Base-by-base conservation (phyloP, 1,284 basidiomycete species). In the Gymnopus androsaceus region DNA sequence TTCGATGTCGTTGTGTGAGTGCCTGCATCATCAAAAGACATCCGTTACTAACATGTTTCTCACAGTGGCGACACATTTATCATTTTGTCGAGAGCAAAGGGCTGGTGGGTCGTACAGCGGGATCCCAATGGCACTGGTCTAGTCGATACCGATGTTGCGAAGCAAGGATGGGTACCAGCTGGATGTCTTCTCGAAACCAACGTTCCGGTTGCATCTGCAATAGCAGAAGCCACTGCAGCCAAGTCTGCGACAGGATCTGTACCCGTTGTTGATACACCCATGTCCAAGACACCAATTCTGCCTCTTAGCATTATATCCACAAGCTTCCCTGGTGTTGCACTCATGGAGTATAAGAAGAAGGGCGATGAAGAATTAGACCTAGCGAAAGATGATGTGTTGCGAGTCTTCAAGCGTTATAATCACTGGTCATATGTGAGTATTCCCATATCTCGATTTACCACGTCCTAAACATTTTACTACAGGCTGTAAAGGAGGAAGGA, bases 81-180 rank as follows among this genome's bases (percentile, higher is more conserved):
- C 62, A 96, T 98, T 66, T 77, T 97, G 53, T 93, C 92, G 57
- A 88, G 96, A 60, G 90, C 94, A 14, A 89, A 95, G 59, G 97
- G 97, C 0, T 99, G 97, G 97, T 99, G 96, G 94, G 92, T 98
- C 33, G 96, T 99, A 3, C 95, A 98, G 68, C 85, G 92, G 31
- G 97, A 99, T 70, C 88, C 90, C 21, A 85, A 85, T 44, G 95
- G 94, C 2, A 82, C 86, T 4, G 95, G 95, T 12, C 75, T 87
- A 49, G 83, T 94, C 41, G 86, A 90, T 56, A 80, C 85, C 21
- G 90, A 93, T 62, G 79, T 84, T 30, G 72, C 78, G 49, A 86
- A 90, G 69, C 87, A 92, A 67, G 92, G 92, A 49, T 92, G 92
- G 92, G 90, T 95, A 7, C 90, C 93, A 55, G 90, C 94, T 25